A percentile compares a stretch with the other conserved stretches of the same genome.
Evolutionary conservation across 768 basidiomycete species (phyloP).

Genomic region (Pleurotus tuber-regium): DNA sequence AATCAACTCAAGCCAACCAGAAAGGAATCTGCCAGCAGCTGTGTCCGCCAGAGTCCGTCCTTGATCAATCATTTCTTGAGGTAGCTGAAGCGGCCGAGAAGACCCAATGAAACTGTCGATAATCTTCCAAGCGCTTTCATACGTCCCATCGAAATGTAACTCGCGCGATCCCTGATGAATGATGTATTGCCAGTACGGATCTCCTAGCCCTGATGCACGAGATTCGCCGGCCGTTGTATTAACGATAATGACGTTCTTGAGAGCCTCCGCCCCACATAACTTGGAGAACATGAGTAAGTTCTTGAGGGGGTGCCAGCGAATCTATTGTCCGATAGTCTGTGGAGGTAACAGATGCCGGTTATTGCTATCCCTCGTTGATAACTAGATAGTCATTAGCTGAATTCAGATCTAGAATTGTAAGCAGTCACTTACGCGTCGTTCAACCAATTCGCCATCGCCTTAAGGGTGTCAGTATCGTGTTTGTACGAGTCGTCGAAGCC

Average conservation of each 20-base stretch:
- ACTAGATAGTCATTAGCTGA: too few relatives aligned
- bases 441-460: slow-evolving; percentile 23
- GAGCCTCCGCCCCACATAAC: too few relatives aligned
- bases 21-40: background rate
- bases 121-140: slow-evolving; percentile 32
- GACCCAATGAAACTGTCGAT: slow-evolving; percentile 28
- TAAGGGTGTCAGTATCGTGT: slow-evolving; percentile 24
- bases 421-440: slow-evolving; percentile 22
- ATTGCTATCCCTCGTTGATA: too few relatives aligned
- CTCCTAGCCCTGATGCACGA: slow-evolving; percentile 24
- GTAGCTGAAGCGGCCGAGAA: slow-evolving; percentile 15
- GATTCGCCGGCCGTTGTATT: too few relatives aligned
- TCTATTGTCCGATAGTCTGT: too few relatives aligned
- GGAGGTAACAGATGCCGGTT: too few relatives aligned
- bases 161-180: slow-evolving; percentile 36
- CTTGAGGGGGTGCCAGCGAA: too few relatives aligned
- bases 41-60: slow-evolving; percentile 14
- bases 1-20: slow-evolving; percentile 1
- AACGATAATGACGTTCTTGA: too few relatives aligned
- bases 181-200: slow-evolving; percentile 42
- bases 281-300: too few relatives aligned
- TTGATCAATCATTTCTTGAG: slow-evolving; percentile 23
- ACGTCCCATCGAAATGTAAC: slow-evolving; percentile 32
- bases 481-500: slow-evolving; percentile 25
- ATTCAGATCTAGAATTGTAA: too few relatives aligned